Base-by-base conservation (phyloP, 139 green algal species). In the Microglena sp. region DNA sequence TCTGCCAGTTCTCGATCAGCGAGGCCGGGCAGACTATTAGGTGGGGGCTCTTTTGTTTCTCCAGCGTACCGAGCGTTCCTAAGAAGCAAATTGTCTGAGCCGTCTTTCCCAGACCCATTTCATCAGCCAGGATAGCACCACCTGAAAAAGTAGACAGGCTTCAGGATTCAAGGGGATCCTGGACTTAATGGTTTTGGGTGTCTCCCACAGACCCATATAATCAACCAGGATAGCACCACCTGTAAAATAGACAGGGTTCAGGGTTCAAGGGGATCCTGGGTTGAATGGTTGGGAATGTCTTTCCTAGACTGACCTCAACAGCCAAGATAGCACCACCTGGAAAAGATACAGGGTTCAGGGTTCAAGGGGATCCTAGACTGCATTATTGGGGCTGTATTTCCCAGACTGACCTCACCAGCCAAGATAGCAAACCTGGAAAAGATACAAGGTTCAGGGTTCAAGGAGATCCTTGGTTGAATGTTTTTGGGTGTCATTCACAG, bases 21-120 rank as follows among this genome's bases (percentile, higher is more conserved):
- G 91, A 97, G 64, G 97, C 95, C 32, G 93, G 93, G 57, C 92
- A 91, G 50, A 97, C 86, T 28, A 98, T 81, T 77, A 99, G 84
- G 82, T 99, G 94, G 6, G 94, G 94, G 29, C 43, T 28, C n/a
- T n/a, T n/a, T n/a, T n/a, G n/a, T n/a, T n/a, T 6, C 4, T 15
- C 15, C 54, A 58, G 8, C 28, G 57, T 67, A 33, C 58, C 55
- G 3, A 79, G 66, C 73, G 65, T 33, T 67, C 81, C 87, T 60
- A 97, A 71, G 75, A 95, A 96, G 26, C 68, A 80, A 60, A 95
- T 93, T 2, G 67, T 73, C 67, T 73, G 85, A 3, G 86, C 88
- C 0, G 91, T 97, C 71, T 97, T 97, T 58, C 92, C 90, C 21
- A 95, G 86, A 0, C 87, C 85, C 40, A 92, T 94, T 68, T 95